Evolutionary conservation across 129 eudicot genomes (phyloP), one percentile per base, ranked within the genome.

Genomic region (Artemisia tridentata): DNA sequence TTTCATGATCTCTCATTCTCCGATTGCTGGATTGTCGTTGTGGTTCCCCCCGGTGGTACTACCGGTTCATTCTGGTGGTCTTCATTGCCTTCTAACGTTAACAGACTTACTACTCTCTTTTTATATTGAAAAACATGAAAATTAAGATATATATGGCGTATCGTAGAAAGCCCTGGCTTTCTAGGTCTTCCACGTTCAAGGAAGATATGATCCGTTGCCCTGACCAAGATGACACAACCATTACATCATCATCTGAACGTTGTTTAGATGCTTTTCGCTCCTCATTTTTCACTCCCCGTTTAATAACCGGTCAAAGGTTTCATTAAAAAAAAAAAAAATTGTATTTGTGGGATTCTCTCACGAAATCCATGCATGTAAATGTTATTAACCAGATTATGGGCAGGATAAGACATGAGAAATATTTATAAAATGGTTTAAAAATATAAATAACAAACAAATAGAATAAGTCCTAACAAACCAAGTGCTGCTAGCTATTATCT

Each of bases 131-230:
- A 59, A 12, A 3, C 15, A 14, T 11, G 23, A 19, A 5, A 19
- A 11, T 19, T 21, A 21, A 23, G 6, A 49, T 31, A 50, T 51
- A 11, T n/a, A 88, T 88, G 96, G 92, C 92, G 38, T 86, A 82
- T 57, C 82, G 96, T 65, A 84, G 96, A 72, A 81, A 77, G 66
- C 84, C 75, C 15, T 72, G 89, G 18, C 73, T 86, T 34, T 80
- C 84, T 11, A 75, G 89, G 74, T 72, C 89, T 7, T 77, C 85
- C 55, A 88, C 91, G 62, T 85, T 88, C 77, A 79, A 81, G 73
- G 91, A 85, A 74, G 91, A 80, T 3, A 59, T 31, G 16, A 69
- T 56, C 49, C 82, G 65, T 52, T 75, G 49, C 12, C 66, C 68
- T 12, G 75, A 72, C 49, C 18, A 63, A 0, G 76, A 77, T 53